Conservation (phyloP, 2,329 filamentous ascomycete species). For the Fusarium scirpi region DNA sequence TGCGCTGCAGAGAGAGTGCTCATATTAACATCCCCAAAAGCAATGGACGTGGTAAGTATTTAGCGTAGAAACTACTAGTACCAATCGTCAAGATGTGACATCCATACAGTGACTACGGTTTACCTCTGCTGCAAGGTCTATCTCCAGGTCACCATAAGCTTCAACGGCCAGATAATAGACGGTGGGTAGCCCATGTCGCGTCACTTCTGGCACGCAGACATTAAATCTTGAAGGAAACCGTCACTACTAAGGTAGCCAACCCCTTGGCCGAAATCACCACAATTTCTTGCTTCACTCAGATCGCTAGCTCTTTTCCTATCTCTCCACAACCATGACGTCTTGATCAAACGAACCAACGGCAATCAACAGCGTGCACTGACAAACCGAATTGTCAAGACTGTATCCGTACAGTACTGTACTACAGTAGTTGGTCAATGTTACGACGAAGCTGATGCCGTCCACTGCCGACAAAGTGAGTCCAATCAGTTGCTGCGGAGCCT, state of each 20-base stretch:
- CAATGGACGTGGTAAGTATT: background rate
- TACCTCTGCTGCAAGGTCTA: slow-evolving; percentile 24
- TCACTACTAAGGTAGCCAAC: background rate
- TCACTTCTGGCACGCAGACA: slow-evolving; percentile 2
- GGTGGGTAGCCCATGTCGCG: slow-evolving; percentile 31
- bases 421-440: background rate
- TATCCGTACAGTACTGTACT: background rate
- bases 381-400: slow-evolving; percentile 5
- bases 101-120: slow-evolving; percentile 13
- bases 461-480: slow-evolving; percentile 25
- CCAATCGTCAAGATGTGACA: slow-evolving; percentile 17
- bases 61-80: slow-evolving; percentile 9
- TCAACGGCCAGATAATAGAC: slow-evolving; percentile 22
- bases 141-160: slow-evolving; percentile 26
- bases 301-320: slow-evolving; percentile 5
- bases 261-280: background rate
- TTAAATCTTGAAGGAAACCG: background rate
- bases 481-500: slow-evolving; percentile 19
- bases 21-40: background rate
- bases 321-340: slow-evolving; percentile 11
- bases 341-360: slow-evolving; percentile 22
- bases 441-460: slow-evolving; percentile 8
- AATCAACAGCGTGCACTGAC: background rate
- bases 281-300: background rate
- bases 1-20: background rate